These are phyloP conservation scores for Theobroma grandiflorum DNA, from an alignment of 441 rosid genomes.

Conservation along the genomic window DNA sequence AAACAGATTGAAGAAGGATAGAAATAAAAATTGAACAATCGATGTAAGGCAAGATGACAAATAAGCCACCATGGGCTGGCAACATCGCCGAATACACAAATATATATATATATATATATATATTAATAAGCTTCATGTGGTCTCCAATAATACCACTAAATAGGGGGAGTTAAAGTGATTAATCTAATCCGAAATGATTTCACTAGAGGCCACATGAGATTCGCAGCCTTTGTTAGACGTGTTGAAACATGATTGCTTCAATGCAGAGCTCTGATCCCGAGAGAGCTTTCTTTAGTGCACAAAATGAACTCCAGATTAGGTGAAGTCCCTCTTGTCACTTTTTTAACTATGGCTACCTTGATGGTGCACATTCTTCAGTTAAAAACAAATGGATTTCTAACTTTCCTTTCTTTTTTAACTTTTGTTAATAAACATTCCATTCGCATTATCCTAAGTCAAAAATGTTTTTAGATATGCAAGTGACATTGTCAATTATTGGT, in stretches of 20 bases:
- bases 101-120: neutral
- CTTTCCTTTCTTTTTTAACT: neutral
- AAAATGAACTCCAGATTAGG: constrained; percentile 38
- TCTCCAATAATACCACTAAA: constrained; percentile 44
- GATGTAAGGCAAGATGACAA: neutral
- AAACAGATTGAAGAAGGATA: neutral
- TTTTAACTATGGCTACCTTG: constrained; percentile 16
- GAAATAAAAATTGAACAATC: neutral
- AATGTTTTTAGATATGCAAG: neutral
- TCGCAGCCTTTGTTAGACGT: constrained; percentile 32
- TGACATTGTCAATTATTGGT: constrained; percentile 57
- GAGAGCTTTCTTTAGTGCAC: constrained; percentile 27
- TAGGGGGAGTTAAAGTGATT: neutral
- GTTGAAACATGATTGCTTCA: constrained; percentile 35
- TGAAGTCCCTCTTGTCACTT: constrained; percentile 35
- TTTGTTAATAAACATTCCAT: constrained; percentile 34
- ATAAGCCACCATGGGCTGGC: neutral
- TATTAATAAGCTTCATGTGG: constrained; percentile 34
- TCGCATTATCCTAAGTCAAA: neutral
- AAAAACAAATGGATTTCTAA: constrained; percentile 16
- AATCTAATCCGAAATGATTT: constrained; percentile 26
- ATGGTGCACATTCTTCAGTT: constrained; percentile 23
- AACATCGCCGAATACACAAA: constrained; percentile 7
- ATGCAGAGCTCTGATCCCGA: constrained; percentile 50
- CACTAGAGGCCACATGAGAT: constrained; percentile 34